Evolutionary conservation across 164 flowering plant species (phyloP).

Genomic region (Taxillus chinensis): DNA sequence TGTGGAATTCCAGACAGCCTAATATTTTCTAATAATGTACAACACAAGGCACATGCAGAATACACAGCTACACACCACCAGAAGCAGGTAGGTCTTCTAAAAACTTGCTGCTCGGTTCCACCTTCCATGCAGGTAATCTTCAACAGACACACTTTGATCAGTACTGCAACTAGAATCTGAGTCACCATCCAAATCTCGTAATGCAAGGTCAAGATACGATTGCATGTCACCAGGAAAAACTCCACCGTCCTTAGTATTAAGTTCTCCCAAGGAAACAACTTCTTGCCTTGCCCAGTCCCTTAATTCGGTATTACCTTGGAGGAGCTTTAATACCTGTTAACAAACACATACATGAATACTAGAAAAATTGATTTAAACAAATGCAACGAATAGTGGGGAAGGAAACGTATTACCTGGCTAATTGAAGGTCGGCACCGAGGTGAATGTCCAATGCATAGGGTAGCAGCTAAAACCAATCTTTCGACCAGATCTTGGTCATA

Average conservation of each 20-base stretch:
- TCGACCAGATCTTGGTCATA: neutral
- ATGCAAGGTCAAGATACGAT: neutral
- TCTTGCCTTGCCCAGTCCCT: neutral
- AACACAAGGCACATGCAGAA: neutral
- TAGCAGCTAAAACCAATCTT: constrained; percentile 1
- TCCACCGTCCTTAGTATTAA: neutral
- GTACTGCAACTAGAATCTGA: constrained; percentile 1
- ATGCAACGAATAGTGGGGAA: neutral
- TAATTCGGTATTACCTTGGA: neutral
- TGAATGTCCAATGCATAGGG: neutral
- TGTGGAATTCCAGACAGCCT: too few relatives aligned
- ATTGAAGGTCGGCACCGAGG: neutral
- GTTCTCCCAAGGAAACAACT: neutral
- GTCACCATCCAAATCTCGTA: neutral
- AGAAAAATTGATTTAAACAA: neutral
- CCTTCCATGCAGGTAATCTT: neutral
- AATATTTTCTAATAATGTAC: neutral
- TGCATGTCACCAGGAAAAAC: neutral
- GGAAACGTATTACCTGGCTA: neutral
- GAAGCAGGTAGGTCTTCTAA: neutral
- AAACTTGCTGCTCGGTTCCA: constrained; percentile 1
- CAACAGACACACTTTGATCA: neutral
- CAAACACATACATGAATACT: neutral
- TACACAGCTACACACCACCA: neutral
- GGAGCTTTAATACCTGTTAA: constrained; percentile 1